Evolutionary conservation across 164 flowering plant species (phyloP), one percentile per base, ranked within the genome.

Genomic region (Litsea cubeba): DNA sequence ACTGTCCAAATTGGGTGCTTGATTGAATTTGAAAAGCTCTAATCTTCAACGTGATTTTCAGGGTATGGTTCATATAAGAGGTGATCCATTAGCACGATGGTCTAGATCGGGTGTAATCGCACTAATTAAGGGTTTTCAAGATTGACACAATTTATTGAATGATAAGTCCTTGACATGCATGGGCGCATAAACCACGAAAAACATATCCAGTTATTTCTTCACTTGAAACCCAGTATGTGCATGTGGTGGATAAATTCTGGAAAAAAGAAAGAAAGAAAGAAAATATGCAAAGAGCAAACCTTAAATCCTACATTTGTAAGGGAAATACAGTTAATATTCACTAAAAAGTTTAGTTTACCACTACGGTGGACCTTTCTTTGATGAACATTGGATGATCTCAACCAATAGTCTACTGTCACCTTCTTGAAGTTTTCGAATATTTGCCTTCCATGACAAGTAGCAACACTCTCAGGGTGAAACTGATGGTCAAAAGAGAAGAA

Each of bases 391-490:
- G 85, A 72, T 60, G 88, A 72, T 69, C 82, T 78, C 74, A 35
- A 80, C 97, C 90, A 93, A 76, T 93, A 87, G 72, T 94, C 95
- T 22, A 83, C 77, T 15, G 99, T 96, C 30, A 92, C 87, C 68
- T 89, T 88, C 75, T 85, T 84, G 81, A 96, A 96, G 78, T 96
- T 96, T 75, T 88, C 80, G 74, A 95, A 92, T 79, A 95, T 83
- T 80, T 86, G 82, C 75, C 87, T 90, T 66, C 99, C 99, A 73
- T 88, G 79, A 76, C 72, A 76, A 51, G 99, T 95, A 62, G 97
- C 99, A 72, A 95, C 78, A 76, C 99, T 95, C 81, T 95, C 99
- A 3, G 99, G 99, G 78, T 95, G 99, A 81, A 95, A 95, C 99
- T 95, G 89, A 71, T 69, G 50, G 60, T 17, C 18, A 54, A 14